A percentile compares a stretch with the other conserved stretches of the same genome.
Evolutionary conservation across 768 basidiomycete genomes (phyloP).

Genomic region (Tephrocybe sp.): DNA sequence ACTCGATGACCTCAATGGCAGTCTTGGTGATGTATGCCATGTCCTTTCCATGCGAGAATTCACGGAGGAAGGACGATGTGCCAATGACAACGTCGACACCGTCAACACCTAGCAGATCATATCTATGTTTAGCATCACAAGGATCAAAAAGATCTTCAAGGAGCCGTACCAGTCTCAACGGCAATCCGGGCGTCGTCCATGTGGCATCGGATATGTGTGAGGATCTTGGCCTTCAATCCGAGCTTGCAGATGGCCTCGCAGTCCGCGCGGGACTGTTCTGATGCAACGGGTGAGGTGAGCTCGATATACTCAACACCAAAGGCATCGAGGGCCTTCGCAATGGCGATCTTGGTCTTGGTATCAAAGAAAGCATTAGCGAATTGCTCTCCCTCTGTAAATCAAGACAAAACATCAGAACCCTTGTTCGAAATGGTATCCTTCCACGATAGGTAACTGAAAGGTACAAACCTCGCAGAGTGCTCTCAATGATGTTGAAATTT

Average conservation of each 20-base stretch:
- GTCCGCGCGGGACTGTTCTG: conserved; percentile 90
- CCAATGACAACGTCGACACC: conserved; percentile 99
- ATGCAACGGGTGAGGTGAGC: conserved; percentile 96
- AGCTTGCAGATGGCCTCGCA: conserved; percentile 99
- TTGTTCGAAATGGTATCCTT: neutral
- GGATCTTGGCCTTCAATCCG: conserved; percentile 92
- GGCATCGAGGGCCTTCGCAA: conserved; percentile 95
- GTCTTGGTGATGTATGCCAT: conserved; percentile 99
- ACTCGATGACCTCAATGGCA: conserved; percentile 98
- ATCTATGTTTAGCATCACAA: conserved; percentile 1
- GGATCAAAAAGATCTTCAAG: neutral
- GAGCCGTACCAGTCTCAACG: conserved; percentile 84
- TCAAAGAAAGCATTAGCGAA: conserved; percentile 99
- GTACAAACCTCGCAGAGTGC: conserved; percentile 84
- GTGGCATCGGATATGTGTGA: conserved; percentile 99
- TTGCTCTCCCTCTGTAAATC: conserved; percentile 88
- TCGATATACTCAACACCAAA: conserved; percentile 99
- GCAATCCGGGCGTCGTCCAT: conserved; percentile 99
- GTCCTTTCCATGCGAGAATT: conserved; percentile 99
- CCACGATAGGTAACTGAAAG: neutral
- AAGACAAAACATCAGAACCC: conserved; percentile 11
- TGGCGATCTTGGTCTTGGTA: conserved; percentile 99
- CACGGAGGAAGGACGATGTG: conserved; percentile 97
- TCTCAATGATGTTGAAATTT: conserved; percentile 97
- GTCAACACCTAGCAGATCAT: conserved; percentile 72